Evolutionary conservation across 768 basidiomycete species (phyloP).

Genomic region (Naganishia antarctica): DNA sequence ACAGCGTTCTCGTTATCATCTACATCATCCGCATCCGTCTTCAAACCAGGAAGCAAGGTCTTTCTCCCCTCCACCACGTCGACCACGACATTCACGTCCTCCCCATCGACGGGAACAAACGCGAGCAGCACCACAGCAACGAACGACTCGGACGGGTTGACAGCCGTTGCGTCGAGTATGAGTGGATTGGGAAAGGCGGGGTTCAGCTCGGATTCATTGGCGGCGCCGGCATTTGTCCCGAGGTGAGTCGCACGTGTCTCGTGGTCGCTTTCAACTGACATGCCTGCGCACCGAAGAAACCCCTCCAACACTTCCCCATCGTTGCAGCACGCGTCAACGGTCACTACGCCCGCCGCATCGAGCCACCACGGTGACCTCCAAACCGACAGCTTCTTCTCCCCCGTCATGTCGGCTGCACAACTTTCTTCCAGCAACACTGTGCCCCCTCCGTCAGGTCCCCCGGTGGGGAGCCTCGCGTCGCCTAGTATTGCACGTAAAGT

Average conservation of each 20-base stretch:
- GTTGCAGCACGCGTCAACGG: neutral
- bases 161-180: neutral
- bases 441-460: neutral
- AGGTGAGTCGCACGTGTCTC: neutral
- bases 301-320: slow-evolving; percentile 2
- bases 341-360: neutral
- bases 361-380: slow-evolving; percentile 13
- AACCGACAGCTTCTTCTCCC: slow-evolving; percentile 20
- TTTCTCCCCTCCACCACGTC: neutral
- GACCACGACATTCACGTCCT: neutral
- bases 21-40: slow-evolving; percentile 19
- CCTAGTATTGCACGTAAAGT: slow-evolving; percentile 12
- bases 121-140: neutral
- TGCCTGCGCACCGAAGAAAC: neutral
- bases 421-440: neutral
- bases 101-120: neutral
- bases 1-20: slow-evolving; percentile 6
- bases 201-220: slow-evolving; percentile 20
- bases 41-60: slow-evolving; percentile 17
- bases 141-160: neutral
- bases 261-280: neutral
- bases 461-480: slow-evolving; percentile 4
- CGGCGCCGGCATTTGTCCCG: slow-evolving; percentile 21
- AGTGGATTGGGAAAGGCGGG: slow-evolving; percentile 5
- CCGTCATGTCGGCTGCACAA: neutral